Evolutionary conservation across 305 asterid genomes (phyloP), one percentile per base, ranked within the genome.

Genomic region (Lippia alba): DNA sequence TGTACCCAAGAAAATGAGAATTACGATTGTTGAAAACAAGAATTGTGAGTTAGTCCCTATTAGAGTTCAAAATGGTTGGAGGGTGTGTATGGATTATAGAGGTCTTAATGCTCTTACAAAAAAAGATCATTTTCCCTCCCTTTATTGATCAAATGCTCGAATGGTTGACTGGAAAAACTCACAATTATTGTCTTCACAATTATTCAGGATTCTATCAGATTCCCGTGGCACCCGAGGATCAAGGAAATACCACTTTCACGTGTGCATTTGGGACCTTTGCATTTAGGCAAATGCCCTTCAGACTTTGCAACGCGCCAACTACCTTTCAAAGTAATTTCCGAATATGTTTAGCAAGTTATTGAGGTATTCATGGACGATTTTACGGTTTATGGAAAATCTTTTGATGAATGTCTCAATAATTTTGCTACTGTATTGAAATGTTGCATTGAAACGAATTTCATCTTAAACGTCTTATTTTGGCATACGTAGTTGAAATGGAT

Each of bases 131-230:
- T 76, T 54, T 17, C 50, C 69, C 12, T 70, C 4, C 68, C 1
- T 75, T 68, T 33, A 62, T 69, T 8, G 69, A 62, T 48, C 72
- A 69, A 15, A 75, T 69, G 19, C 71, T 75, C 32, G 75, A 75
- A 15, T 6, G 55, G 8, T 17, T 75, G 4, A 46, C 67, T n/a
- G 72, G 72, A 0, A 6, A 40, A 5, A 17, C 2, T 19, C 49
- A 69, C 15, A 62, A 61, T 44, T 75, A 12, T 60, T 69, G 65
- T 55, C 17, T 69, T 10, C 54, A 69, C 44, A 40, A 66, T 2
- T 75, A 67, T 12, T 75, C 53, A 2, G 20, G 71, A 6, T 75
- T 58, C 6, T 20, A 54, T n/a, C 74, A 75, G 33, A 55, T 75
- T 8, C n/a, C 64, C 0, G 17, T 69, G 3, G 57, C 58, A 3